Evolutionary conservation across 2,329 filamentous ascomycete genomes (phyloP), one percentile per base, ranked within the genome.

Genomic region (Cercospora beticola): DNA sequence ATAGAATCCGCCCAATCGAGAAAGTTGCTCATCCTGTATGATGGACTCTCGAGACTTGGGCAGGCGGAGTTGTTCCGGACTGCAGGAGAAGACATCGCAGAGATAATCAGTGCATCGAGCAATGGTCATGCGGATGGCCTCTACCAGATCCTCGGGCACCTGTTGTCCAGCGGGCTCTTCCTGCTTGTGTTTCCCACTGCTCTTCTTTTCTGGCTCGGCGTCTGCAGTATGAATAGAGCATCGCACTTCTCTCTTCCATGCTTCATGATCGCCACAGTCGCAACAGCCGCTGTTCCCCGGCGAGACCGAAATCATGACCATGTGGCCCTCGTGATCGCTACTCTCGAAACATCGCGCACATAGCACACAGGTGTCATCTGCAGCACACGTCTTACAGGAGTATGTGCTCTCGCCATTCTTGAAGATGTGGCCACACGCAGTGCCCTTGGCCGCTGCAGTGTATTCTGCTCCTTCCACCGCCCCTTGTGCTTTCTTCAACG

Each of bases 391-490:
- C 78, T 93, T 91, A 85, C 95, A 99, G 75, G 91, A 87, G 79
- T 98, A 99, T 68, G 93, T 94, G 66, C 93, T 94, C 83, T 99
- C 95, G 62, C 94, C 95, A 14, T 88, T 86, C 81, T 94, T 94
- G 86, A 99, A 97, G 71, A 99, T 98, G 83, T 99, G 96, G 4
- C 95, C 96, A 79, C 95, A 99, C 58, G 93, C 90, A 81, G 96
- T 96, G 65, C 96, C 95, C 73, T 93, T 89, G 14, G 95, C 95
- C 6, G 92, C 91, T 73, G 94, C 91, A 21, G 93, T 95, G 78
- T 98, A 99, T 79, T 99, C 96, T 33, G 94, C 93, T 10, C 95
- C 94, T 77, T 97, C 93, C 67, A 93, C 86, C n/a, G 92, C 92
- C 18, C 94, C 94, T 78, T 99, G 96, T 16, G 94, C 94, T 74